A percentile compares a stretch with the other conserved stretches of the same genome.
Evolutionary conservation across 164 flowering plant genomes (phyloP).

Genomic region (Buxus sempervirens): DNA sequence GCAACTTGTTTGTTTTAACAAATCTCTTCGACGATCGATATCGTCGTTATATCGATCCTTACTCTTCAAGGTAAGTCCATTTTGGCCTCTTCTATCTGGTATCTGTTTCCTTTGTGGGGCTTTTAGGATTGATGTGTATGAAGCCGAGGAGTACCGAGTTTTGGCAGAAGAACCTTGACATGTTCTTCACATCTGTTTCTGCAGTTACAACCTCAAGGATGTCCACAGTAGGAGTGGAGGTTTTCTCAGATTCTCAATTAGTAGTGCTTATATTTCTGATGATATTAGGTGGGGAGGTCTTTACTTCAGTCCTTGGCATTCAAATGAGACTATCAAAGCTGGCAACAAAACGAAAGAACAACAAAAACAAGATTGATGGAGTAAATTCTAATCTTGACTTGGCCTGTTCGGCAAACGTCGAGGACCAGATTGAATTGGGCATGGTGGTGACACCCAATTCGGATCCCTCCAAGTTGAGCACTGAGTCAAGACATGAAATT

Average conservation of each 20-base stretch:
- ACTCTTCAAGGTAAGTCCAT: conserved; percentile 8
- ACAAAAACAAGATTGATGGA: too few species aligned
- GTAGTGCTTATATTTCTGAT: conserved; percentile 22
- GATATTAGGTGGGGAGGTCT: conserved; percentile 27
- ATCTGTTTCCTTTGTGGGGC: conserved; percentile 22
- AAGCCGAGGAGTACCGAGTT: conserved; percentile 14
- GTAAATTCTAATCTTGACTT: too few species aligned
- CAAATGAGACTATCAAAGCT: too few species aligned
- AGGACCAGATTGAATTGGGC: too few species aligned
- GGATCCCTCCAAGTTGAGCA: not conserved
- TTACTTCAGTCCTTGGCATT: too few species aligned
- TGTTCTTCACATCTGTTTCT: conserved; percentile 32
- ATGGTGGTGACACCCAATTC: not conserved
- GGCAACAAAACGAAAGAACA: not conserved
- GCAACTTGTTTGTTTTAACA: not conserved
- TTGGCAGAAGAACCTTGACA: conserved; percentile 18
- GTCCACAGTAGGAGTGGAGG: conserved; percentile 37
- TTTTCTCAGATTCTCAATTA: conserved; percentile 29
- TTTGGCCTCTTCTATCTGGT: conserved; percentile 15
- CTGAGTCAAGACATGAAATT: too few species aligned
- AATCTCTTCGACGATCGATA: not conserved
- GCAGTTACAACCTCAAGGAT: conserved; percentile 35
- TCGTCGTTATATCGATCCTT: conserved; percentile 1
- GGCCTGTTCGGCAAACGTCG: too few species aligned
- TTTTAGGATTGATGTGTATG: conserved; percentile 8